Conservation (phyloP, 768 basidiomycete species). For the Suillus americanus region DNA sequence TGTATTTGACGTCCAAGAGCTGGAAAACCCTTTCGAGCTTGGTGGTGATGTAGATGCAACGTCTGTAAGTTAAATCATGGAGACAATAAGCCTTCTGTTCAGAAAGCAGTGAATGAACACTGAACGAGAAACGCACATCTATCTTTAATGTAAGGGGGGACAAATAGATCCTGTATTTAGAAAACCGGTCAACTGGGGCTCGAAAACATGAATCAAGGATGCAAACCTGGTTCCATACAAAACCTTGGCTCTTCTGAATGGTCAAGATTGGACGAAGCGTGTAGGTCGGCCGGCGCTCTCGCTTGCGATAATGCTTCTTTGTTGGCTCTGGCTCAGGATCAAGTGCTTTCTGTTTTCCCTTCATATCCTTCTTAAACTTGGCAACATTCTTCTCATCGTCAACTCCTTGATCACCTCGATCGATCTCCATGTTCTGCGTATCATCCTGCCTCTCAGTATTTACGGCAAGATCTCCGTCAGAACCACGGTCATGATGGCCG, state of each 20-base stretch:
- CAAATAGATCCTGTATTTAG: constrained; percentile 69
- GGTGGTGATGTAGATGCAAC: constrained; percentile 84
- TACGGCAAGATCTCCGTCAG: constrained; percentile 32
- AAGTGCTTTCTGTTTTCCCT: constrained; percentile 80
- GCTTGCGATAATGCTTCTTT: constrained; percentile 48
- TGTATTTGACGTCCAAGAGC: constrained; percentile 66
- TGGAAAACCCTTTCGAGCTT: constrained; percentile 63
- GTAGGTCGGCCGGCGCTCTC: constrained; percentile 56
- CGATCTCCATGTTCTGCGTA: constrained; percentile 60
- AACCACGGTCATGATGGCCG: constrained; percentile 25
- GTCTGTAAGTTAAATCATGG: constrained; percentile 41
- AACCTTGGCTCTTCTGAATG: constrained; percentile 84
- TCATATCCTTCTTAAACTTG: constrained; percentile 56
- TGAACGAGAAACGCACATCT: constrained; percentile 61
- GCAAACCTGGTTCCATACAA: constrained; percentile 88
- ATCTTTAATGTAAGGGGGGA: constrained; percentile 88
- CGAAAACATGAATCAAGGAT: neutral
- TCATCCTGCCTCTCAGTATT: constrained; percentile 37
- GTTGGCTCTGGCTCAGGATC: constrained; percentile 59
- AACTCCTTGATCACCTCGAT: constrained; percentile 33
- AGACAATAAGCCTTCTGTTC: constrained; percentile 10
- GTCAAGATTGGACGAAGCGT: constrained; percentile 81
- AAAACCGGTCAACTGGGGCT: neutral
- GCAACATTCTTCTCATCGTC: constrained; percentile 36
- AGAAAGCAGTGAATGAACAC: constrained; percentile 18